phyloP scores from a whole-genome alignment of 2,329 filamentous ascomycete species.

The Penicillium sp. region DNA sequence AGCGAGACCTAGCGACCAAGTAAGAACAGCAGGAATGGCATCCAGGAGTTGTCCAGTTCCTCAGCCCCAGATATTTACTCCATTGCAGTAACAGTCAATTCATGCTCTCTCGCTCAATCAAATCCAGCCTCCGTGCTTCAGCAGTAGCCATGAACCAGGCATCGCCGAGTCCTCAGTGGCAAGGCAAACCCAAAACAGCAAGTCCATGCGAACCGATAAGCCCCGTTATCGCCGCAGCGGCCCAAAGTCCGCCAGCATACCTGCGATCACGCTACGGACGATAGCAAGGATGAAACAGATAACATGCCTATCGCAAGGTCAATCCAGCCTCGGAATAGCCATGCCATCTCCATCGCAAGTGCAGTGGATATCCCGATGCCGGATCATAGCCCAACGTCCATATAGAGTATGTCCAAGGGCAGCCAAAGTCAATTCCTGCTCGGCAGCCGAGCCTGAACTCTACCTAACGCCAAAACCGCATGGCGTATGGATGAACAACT shows the following conservation, averaged over 20 bases:
- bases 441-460: not conserved
- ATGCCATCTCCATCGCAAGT: not conserved
- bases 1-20: no score
- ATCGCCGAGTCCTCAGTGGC: constrained; percentile 16
- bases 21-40: no score
- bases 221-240: constrained; percentile 11
- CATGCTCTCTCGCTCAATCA: not conserved
- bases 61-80: no score
- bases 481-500: not conserved
- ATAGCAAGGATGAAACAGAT: not conserved
- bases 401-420: not conserved
- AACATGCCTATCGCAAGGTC: not conserved
- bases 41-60: no score
- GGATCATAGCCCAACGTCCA: not conserved
- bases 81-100: not conserved
- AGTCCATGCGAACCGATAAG: constrained; percentile 26
- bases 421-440: not conserved
- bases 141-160: constrained; percentile 4
- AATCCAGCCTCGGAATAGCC: not conserved
- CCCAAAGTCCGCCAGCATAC: constrained; percentile 1
- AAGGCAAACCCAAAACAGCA: constrained; percentile 16
- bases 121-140: not conserved
- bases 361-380: not conserved
- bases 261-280: not conserved
- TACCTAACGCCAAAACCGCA: not conserved